Conservation (phyloP, 2,329 filamentous ascomycete species). For the Trichophyton mentagrophytes region DNA sequence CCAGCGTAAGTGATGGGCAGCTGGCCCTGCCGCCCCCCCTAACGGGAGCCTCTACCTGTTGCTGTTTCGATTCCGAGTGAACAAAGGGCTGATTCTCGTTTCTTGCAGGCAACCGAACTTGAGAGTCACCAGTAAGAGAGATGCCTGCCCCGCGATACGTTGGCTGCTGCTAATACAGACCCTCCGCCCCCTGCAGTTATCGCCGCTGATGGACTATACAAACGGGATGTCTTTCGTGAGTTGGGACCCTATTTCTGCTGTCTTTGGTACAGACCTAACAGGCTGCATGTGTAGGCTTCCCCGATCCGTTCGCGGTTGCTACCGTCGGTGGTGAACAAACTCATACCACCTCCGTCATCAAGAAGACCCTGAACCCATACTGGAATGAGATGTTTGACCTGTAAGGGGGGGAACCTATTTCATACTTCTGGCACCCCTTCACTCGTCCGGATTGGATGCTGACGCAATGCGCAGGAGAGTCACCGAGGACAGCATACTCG, state of each 20-base stretch:
- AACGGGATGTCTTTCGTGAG: conserved; percentile 97
- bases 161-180: neutral
- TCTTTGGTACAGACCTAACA: conserved; percentile 3
- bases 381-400: conserved; percentile 99
- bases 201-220: conserved; percentile 95
- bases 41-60: neutral
- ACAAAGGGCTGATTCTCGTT: neutral
- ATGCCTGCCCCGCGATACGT: neutral
- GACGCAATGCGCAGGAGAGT: conserved; percentile 50
- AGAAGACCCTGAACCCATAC: conserved; percentile 96
- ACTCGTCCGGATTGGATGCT: neutral
- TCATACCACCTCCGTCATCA: conserved; percentile 92
- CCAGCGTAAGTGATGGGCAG: conserved; percentile 43
- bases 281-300: conserved; percentile 55
- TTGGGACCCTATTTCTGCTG: conserved; percentile 18
- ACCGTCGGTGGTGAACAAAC: conserved; percentile 97
- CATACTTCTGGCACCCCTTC: neutral
- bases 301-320: conserved; percentile 93
- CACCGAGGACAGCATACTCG: conserved; percentile 89
- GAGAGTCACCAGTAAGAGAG: conserved; percentile 68
- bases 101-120: conserved; percentile 62
- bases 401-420: conserved; percentile 44
- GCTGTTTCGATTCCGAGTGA: too few relatives aligned
- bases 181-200: conserved; percentile 49
- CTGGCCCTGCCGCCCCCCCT: too few relatives aligned